phyloP scores from a whole-genome alignment of 2,329 filamentous ascomycete species.

The Cladophialophora yegresii region DNA sequence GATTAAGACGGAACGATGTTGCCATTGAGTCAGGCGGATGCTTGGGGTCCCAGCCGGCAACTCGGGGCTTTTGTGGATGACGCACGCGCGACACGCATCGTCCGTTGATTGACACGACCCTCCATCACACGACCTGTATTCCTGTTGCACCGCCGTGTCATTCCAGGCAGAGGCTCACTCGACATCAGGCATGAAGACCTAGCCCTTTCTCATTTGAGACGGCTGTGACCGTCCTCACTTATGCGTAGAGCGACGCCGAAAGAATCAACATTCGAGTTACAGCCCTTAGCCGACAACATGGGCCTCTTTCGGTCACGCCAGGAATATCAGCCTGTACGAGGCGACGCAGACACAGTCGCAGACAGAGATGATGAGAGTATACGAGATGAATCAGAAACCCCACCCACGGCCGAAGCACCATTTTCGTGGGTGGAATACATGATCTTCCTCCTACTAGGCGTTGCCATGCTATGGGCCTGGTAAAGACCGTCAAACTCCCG shows the following conservation, averaged over 20 bases:
- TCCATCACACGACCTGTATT: slow-evolving; percentile 12
- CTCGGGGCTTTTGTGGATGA: neutral
- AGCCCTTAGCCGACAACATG: slow-evolving; percentile 37
- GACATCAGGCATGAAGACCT: slow-evolving; percentile 15
- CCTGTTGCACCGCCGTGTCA: slow-evolving; percentile 2
- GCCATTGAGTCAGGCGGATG: slow-evolving; percentile 9
- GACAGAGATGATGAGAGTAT: slow-evolving; percentile 24
- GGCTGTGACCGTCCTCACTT: slow-evolving; percentile 18
- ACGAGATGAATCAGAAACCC: slow-evolving; percentile 22
- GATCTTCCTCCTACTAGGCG: slow-evolving; percentile 80
- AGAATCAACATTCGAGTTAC: slow-evolving; percentile 31
- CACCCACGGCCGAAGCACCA: slow-evolving; percentile 20
- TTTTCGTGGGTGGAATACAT: slow-evolving; percentile 87
- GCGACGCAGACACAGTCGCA: slow-evolving; percentile 26
- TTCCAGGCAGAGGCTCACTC: neutral
- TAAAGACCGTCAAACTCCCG: slow-evolving; percentile 49
- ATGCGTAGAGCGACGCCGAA: slow-evolving; percentile 15
- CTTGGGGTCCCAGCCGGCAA: neutral
- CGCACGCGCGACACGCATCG: neutral
- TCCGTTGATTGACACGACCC: neutral
- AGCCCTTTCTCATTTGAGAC: slow-evolving; percentile 12
- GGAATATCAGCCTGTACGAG: slow-evolving; percentile 40
- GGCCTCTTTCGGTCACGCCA: slow-evolving; percentile 40
- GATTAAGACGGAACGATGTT: neutral
- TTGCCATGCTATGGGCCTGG: slow-evolving; percentile 98